Evolutionary conservation across 1,284 basidiomycete genomes (phyloP).

Genomic region (Cutaneotrichosporon daszewskae): DNA sequence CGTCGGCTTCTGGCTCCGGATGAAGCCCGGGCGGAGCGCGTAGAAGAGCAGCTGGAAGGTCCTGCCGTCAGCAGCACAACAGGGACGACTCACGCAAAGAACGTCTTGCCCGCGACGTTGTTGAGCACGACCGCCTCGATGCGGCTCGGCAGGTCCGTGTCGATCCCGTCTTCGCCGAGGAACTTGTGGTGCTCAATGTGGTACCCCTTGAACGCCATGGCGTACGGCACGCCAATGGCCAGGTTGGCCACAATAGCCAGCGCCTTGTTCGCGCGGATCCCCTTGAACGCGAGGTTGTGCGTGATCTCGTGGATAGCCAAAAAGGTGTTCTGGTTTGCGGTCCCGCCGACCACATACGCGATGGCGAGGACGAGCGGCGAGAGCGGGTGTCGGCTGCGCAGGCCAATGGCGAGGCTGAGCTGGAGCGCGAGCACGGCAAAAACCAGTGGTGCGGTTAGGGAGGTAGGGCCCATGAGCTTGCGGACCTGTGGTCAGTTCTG

Average conservation of each 20-base stretch:
- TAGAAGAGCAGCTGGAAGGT: constrained; percentile 99
- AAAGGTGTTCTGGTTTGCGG: constrained; percentile 95
- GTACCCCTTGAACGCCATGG: constrained; percentile 94
- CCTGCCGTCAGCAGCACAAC: too few relatives aligned
- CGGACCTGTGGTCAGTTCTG: constrained; percentile 63
- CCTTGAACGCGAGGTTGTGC: constrained; percentile 89
- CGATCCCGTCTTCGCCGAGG: constrained; percentile 86
- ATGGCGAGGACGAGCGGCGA: constrained; percentile 67
- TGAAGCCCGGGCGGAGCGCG: constrained; percentile 90
- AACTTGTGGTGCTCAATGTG: constrained; percentile 92
- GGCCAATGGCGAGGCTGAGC: constrained; percentile 58
- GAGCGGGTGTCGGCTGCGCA: constrained; percentile 63
- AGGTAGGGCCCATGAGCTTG: constrained; percentile 91
- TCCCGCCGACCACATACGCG: constrained; percentile 86
- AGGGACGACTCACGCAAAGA: too few relatives aligned
- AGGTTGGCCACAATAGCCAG: constrained; percentile 87
- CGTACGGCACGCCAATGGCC: constrained; percentile 90
- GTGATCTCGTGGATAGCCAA: constrained; percentile 98
- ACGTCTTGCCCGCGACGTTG: constrained; percentile 94
- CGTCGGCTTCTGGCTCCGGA: constrained; percentile 74
- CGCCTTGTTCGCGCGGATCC: constrained; percentile 74
- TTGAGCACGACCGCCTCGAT: constrained; percentile 80
- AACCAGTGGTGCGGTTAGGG: constrained; percentile 82
- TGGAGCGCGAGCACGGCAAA: constrained; percentile 73
- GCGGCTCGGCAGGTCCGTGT: constrained; percentile 81